Conservation (phyloP, 805 yeast species). For the Candida coleopterorum region DNA sequence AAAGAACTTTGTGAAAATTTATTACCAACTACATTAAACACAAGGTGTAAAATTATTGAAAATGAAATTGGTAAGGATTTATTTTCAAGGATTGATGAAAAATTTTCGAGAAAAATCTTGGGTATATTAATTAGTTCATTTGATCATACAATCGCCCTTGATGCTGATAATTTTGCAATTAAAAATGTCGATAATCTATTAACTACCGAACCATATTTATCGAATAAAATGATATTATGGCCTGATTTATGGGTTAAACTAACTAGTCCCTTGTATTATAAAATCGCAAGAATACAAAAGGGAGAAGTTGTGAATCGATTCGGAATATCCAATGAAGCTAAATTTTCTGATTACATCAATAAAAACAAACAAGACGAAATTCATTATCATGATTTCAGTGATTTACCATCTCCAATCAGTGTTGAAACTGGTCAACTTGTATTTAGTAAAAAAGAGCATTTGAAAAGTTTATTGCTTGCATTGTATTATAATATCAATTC, state of each 20-base stretch:
- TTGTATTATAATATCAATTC: conserved; percentile 33
- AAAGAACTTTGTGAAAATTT: conserved; percentile 23
- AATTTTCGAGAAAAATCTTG: conserved; percentile 26
- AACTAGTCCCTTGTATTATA: conserved; percentile 28
- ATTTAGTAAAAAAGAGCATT: conserved; percentile 29
- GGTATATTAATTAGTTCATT: conserved; percentile 31
- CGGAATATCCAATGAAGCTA: conserved; percentile 24
- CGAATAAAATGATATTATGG: conserved; percentile 29
- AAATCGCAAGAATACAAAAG: conserved; percentile 23
- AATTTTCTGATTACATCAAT: conserved; percentile 17
- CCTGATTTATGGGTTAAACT: conserved; percentile 34
- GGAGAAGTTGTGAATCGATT: conserved; percentile 28
- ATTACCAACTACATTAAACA: conserved; percentile 19
- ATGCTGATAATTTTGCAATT: conserved; percentile 31
- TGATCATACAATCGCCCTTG: conserved; percentile 28
- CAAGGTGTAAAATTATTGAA: conserved; percentile 24
- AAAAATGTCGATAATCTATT: conserved; percentile 25
- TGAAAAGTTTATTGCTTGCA: conserved; percentile 25
- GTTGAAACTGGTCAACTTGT: conserved; percentile 35
- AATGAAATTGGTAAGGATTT: conserved; percentile 20
- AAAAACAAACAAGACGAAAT: conserved; percentile 15
- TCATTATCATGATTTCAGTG: conserved; percentile 29
- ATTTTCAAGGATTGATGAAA: conserved; percentile 14
- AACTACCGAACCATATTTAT: conserved; percentile 18
- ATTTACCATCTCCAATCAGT: conserved; percentile 24